Evolutionary conservation across 768 basidiomycete species (phyloP).

Genomic region (Albatrellus ellisii): DNA sequence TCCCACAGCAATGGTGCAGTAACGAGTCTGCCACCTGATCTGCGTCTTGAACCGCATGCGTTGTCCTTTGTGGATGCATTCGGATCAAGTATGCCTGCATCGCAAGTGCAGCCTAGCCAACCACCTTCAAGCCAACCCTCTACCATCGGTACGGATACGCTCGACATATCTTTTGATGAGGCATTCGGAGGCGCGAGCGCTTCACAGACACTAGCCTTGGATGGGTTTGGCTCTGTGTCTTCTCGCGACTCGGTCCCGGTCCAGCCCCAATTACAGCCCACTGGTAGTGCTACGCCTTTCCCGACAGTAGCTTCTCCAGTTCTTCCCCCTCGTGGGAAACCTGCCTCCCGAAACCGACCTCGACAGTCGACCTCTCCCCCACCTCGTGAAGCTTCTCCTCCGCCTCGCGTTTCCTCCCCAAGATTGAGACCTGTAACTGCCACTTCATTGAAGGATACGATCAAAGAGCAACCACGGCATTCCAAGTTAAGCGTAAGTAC

Average conservation of each 20-base stretch:
- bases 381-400: slow-evolving; percentile 28
- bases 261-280: slow-evolving; percentile 14
- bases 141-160: not conserved
- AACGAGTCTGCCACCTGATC: slow-evolving; percentile 6
- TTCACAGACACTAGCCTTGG: slow-evolving; percentile 27
- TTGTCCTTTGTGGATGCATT: slow-evolving; percentile 9
- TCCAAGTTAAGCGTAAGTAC: slow-evolving; percentile 68
- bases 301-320: slow-evolving; percentile 26
- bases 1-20: slow-evolving; percentile 6
- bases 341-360: slow-evolving; percentile 10
- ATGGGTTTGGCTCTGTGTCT: slow-evolving; percentile 25
- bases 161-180: slow-evolving; percentile 30
- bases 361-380: slow-evolving; percentile 16
- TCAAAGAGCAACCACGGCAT: slow-evolving; percentile 41
- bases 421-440: slow-evolving; percentile 42
- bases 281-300: slow-evolving; percentile 25
- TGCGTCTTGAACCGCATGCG: slow-evolving; percentile 6
- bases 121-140: slow-evolving; percentile 6
- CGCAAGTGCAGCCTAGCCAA: slow-evolving; percentile 7
- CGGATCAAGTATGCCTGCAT: not conserved
- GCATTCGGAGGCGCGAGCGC: slow-evolving; percentile 25
- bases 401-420: slow-evolving; percentile 38
- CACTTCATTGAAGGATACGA: slow-evolving; percentile 31
- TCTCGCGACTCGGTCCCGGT: slow-evolving; percentile 20
- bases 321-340: slow-evolving; percentile 13